phyloP scores from a whole-genome alignment of 2,329 filamentous ascomycete genomes.

The Penicillium sp. region DNA sequence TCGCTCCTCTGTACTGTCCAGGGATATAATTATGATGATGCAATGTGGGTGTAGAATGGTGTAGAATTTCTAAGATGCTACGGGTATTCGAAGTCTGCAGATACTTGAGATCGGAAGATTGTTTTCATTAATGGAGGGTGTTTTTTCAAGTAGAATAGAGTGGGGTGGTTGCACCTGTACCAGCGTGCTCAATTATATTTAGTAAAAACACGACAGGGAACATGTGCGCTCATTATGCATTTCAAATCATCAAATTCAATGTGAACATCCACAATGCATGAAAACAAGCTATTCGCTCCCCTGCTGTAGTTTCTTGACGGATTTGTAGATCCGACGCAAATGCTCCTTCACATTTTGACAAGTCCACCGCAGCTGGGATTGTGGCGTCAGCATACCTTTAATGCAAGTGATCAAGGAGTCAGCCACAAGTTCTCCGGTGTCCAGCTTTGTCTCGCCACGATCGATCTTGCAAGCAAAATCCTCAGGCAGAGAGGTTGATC shows the following conservation, averaged over 20 bases:
- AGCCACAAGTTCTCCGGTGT: constrained; percentile 30
- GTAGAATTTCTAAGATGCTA: too few relatives aligned
- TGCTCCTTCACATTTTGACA: constrained; percentile 38
- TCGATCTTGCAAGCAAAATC: constrained; percentile 43
- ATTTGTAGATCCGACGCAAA: constrained; percentile 32
- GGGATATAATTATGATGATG: too few relatives aligned
- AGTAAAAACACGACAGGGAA: neutral
- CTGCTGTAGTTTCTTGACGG: constrained; percentile 14
- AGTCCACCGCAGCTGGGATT: constrained; percentile 37
- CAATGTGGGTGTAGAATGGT: too few relatives aligned
- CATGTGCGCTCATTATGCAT: neutral
- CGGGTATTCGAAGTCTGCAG: too few relatives aligned
- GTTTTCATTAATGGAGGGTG: too few relatives aligned
- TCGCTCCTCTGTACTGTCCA: too few relatives aligned
- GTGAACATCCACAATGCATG: neutral
- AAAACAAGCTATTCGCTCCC: neutral
- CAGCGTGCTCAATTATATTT: neutral
- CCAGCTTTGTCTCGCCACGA: constrained; percentile 26
- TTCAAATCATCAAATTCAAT: neutral
- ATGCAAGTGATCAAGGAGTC: constrained; percentile 41
- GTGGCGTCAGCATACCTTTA: constrained; percentile 42
- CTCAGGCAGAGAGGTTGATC: constrained; percentile 32
- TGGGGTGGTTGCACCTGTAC: neutral
- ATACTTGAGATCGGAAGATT: too few relatives aligned
- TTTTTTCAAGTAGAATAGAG: neutral